Conservation (phyloP, 2,329 filamentous ascomycete genomes). For the Fusarium transvaalense region DNA sequence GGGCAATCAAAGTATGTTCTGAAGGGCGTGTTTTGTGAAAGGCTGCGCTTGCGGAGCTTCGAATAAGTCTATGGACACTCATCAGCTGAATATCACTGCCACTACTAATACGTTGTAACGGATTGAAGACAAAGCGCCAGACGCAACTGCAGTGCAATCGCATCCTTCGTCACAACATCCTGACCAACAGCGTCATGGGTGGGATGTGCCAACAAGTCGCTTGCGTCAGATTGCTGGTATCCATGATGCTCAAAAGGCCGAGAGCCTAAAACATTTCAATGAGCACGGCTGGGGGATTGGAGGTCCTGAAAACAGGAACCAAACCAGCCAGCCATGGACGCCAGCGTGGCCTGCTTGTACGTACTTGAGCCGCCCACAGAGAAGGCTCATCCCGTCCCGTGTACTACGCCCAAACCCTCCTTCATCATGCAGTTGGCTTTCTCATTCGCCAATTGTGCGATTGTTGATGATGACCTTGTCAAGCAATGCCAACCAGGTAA, state of each 20-base stretch:
- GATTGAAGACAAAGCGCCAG: constrained; percentile 13
- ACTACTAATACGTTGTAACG: constrained; percentile 28
- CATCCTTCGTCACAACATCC: constrained; percentile 4
- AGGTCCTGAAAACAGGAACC: constrained; percentile 27
- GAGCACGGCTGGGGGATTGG: constrained; percentile 21
- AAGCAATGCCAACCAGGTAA: constrained; percentile 26
- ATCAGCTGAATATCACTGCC: constrained; percentile 40
- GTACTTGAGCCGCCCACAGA: constrained; percentile 41
- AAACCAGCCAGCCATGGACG: constrained; percentile 12
- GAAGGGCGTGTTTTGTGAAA: constrained; percentile 35
- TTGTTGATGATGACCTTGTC: constrained; percentile 25
- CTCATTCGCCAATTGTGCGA: constrained; percentile 26
- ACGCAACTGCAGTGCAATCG: constrained; percentile 13
- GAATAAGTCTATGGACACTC: constrained; percentile 30
- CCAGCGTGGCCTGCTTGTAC: constrained; percentile 32
- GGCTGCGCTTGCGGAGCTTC: constrained; percentile 31
- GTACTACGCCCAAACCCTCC: constrained; percentile 43
- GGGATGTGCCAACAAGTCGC: constrained; percentile 17
- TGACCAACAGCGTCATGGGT: constrained; percentile 8
- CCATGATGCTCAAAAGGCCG: constrained; percentile 21
- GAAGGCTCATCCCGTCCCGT: constrained; percentile 54
- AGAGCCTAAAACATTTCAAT: constrained; percentile 18
- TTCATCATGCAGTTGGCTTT: constrained; percentile 12
- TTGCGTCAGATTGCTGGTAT: constrained; percentile 28
- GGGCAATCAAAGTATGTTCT: constrained; percentile 41